Evolutionary conservation across 2,329 filamentous ascomycete genomes (phyloP), one percentile per base, ranked within the genome.

Genomic region (Alternaria longipes): DNA sequence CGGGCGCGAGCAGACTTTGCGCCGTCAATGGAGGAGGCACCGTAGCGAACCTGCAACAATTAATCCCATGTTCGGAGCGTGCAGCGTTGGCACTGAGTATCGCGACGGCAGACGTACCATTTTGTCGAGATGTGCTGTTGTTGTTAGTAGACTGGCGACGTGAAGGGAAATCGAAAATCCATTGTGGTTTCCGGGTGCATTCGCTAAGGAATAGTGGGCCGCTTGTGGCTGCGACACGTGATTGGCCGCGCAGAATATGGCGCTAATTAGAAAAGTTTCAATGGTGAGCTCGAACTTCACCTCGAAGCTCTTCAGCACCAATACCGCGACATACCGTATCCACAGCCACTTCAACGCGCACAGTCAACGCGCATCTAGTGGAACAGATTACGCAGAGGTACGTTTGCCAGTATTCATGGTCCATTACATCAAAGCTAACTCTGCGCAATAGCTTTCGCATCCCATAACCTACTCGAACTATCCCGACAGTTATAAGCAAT

Each of bases 1-100:
- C 95, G 94, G 82, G 94, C 91, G 87, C 94, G 93, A 84, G 95
- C 95, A 86, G 92, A 97, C 89, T 78, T 78, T 75, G 74, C 75
- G 73, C 76, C 76, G 66, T 77, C 73, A 69, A 78, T 76, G 63
- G 59, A 63, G 69, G 71, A 72, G 64, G 75, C 75, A 72, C 71
- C 76, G 76, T 78, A 78, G 69, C 76, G 76, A 71, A 78, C 76
- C 76, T 78, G 72, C 54, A 56, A 54, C 58, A 67, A 70, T 75
- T 74, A 75, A 68, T 65, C 59, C 62, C 63, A 59, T 63, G 41
- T 59, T 66, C 65, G 65, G 55, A 58, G n/a, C 32, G 54, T 45
- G 54, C 41, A 62, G 24, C 14, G 30, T 22, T 51, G 57, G 52
- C 51, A 42, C 59, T 20, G 34, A 11, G n/a, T n/a, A 54, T 38